Evolutionary conservation across 176 grass and related monocot species (phyloP).

Genomic region (Puccinellia tenuiflora): DNA sequence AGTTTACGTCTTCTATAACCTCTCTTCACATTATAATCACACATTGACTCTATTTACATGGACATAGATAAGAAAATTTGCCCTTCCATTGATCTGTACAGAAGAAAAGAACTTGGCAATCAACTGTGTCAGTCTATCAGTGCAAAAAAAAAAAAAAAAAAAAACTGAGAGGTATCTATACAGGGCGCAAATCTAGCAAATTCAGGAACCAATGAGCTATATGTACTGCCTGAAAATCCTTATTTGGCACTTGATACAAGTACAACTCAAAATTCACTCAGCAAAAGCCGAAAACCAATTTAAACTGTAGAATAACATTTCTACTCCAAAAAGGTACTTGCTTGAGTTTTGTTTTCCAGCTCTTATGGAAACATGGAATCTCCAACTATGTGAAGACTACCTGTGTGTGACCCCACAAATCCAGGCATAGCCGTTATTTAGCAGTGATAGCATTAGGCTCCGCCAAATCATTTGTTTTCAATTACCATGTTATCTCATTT

Average conservation of each 20-base stretch:
- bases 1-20: not conserved
- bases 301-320: constrained; percentile 28
- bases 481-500: constrained; percentile 1
- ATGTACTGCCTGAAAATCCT: constrained; percentile 1
- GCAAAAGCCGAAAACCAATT: constrained; percentile 5
- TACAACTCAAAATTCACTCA: not conserved
- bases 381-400: not conserved
- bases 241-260: constrained; percentile 15
- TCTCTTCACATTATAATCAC: not conserved
- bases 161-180: not conserved
- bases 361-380: constrained; percentile 17
- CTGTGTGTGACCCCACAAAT: not conserved
- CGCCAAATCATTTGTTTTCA: constrained; percentile 14
- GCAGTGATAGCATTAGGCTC: not conserved
- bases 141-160: constrained; percentile 11
- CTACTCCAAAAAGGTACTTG: not conserved
- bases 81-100: not conserved
- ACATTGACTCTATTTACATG: not conserved
- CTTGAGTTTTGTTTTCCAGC: constrained; percentile 19
- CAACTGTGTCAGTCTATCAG: not conserved
- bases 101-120: not conserved
- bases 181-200: not conserved
- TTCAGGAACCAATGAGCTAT: not conserved
- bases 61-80: not conserved
- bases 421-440: constrained; percentile 25